These are phyloP conservation scores for Blastocystis sp. DNA, from an alignment of 352 stramenopile species.

Conservation along the genomic window DNA sequence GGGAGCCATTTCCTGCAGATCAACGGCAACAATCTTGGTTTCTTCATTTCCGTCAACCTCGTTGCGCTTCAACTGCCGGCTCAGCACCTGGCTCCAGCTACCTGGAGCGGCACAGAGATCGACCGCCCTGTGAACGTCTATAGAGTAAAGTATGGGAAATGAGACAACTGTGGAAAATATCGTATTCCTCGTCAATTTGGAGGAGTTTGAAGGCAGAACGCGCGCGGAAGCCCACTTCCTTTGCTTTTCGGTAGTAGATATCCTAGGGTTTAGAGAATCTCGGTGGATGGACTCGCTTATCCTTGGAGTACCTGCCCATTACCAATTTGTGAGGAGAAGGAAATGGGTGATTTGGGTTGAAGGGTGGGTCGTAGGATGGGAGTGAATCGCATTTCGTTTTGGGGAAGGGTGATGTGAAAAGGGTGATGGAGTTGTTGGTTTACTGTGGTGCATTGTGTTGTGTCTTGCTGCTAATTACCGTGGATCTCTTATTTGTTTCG, in stretches of 20 bases:
- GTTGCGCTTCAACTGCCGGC: conserved; percentile 78
- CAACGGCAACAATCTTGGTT: conserved; percentile 88
- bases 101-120: conserved; percentile 96
- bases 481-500: too few species aligned
- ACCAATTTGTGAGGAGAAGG: background rate
- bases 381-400: too few species aligned
- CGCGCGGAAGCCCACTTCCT: conserved; percentile 91
- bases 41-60: conserved; percentile 18
- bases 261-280: conserved; percentile 43
- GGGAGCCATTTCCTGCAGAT: conserved; percentile 97
- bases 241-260: conserved; percentile 82
- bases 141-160: background rate
- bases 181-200: conserved; percentile 95
- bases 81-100: conserved; percentile 95
- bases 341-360: background rate
- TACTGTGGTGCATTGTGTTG: too few species aligned
- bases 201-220: conserved; percentile 97
- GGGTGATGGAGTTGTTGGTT: too few species aligned
- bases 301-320: conserved; percentile 63
- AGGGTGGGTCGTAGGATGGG: too few species aligned
- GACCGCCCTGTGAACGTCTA: conserved; percentile 84
- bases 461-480: too few species aligned
- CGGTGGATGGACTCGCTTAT: conserved; percentile 6
- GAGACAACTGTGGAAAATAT: conserved; percentile 80
- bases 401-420: too few species aligned